Conservation (phyloP, 164 flowering plant genomes). For the Stephania japonica region DNA sequence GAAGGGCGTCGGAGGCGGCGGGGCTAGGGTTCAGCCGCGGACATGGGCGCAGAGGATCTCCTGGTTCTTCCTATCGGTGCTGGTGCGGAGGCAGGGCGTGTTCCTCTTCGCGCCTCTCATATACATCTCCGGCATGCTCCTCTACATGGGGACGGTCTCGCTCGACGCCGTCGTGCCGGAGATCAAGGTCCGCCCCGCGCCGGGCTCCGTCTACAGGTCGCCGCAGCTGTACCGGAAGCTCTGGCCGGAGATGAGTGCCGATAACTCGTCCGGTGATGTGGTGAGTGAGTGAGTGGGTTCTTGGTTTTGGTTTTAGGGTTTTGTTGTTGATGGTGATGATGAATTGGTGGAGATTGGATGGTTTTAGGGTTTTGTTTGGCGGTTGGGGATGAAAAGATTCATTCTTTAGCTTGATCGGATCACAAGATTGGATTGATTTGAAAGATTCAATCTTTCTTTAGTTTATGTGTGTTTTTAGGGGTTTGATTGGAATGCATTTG, state of each 20-base stretch:
- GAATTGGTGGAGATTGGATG: neutral
- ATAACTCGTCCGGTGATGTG: conserved; percentile 58
- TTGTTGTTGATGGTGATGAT: no score
- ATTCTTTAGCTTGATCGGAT: no score
- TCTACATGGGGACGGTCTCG: conserved; percentile 71
- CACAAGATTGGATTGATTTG: no score
- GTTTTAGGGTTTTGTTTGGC: neutral
- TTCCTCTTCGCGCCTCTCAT: conserved; percentile 76
- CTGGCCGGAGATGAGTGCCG: conserved; percentile 57
- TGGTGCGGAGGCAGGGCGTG: conserved; percentile 73
- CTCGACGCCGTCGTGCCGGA: conserved; percentile 47
- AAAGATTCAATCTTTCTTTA: neutral
- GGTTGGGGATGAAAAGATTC: no score
- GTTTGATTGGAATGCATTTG: no score
- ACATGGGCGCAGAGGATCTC: conserved; percentile 45
- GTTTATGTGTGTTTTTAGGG: neutral
- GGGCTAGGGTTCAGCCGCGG: conserved; percentile 25
- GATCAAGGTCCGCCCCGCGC: conserved; percentile 35
- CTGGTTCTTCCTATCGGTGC: conserved; percentile 54
- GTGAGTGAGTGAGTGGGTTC: conserved; percentile 27
- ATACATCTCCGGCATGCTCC: conserved; percentile 73
- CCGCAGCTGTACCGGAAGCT: conserved; percentile 64
- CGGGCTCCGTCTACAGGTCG: conserved; percentile 71
- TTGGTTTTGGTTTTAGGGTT: neutral
- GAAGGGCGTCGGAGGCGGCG: conserved; percentile 19